Percentiles rank a stretch among this genome's conserved stretches.
phyloP scores from a whole-genome alignment of 495 filamentous ascomycete genomes.

The Xanthoparmelia taractica region DNA sequence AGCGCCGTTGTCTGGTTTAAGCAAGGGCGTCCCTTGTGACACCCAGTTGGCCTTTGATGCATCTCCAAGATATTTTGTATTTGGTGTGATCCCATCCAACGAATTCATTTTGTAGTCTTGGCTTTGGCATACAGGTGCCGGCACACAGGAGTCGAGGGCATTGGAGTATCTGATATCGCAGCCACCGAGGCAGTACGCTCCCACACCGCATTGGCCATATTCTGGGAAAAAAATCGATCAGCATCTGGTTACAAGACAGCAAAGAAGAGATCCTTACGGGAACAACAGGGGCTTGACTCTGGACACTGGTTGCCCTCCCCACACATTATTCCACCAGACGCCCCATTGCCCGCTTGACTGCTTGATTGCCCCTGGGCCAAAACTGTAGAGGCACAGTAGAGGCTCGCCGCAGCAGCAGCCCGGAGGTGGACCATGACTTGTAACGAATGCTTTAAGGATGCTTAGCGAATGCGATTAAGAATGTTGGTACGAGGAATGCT shows the following conservation, averaged over 20 bases:
- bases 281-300: constrained; percentile 74
- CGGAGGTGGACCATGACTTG: constrained; percentile 20
- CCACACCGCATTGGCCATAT: constrained; percentile 88
- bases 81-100: constrained; percentile 58
- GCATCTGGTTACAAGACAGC: constrained; percentile 7
- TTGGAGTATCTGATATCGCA: constrained; percentile 82
- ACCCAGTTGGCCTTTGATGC: constrained; percentile 76
- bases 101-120: constrained; percentile 62
- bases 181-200: constrained; percentile 91
- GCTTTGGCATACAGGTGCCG: constrained; percentile 71
- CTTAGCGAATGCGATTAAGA: constrained; percentile 1
- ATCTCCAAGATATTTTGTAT: constrained; percentile 80
- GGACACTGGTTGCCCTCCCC: constrained; percentile 61
- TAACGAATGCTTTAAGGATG: background rate
- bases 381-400: constrained; percentile 33
- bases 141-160: constrained; percentile 76
- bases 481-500: constrained; percentile 1
- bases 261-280: constrained; percentile 47
- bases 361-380: constrained; percentile 24
- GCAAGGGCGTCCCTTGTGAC: constrained; percentile 63
- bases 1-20: constrained; percentile 44
- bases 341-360: constrained; percentile 23
- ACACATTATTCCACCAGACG: constrained; percentile 40
- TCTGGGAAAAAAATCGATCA: constrained; percentile 43
- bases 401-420: constrained; percentile 27